Base-by-base conservation (phyloP, 192 early-diverging fungal genomes). In the Backusella sp. region DNA sequence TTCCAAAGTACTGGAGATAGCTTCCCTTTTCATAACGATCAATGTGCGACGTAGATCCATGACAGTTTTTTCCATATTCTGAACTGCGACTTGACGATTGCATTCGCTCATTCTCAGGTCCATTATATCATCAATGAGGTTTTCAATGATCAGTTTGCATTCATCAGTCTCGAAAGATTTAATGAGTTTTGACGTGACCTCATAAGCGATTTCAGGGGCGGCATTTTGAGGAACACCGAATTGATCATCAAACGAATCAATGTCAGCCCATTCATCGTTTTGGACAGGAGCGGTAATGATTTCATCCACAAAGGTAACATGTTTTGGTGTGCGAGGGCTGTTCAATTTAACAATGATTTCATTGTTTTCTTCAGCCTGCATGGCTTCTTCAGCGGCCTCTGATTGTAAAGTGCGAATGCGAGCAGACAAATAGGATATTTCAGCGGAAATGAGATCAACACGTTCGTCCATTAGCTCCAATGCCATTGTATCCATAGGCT, bases 51-150 rank as follows among this genome's bases (percentile, higher is more conserved):
- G 81, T 53, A 90, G 75, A 53, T 90, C 85, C 36, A 77, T 76
- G 2, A 88, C 82, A 0, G 81, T 84, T 53, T 85, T 88, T 74
- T 91, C 89, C 44, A 85, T 80, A 56, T 80, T 84, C 8, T 75
- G 72, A 17, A 86, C 78, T 14, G 84, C 84, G 23, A 86, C 80
- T 30, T 84, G 80, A 1, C 78, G 79, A 32, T 78, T 73, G 21
- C 86, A 84, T 68, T 87, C 88, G 35, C 77, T 77, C 62, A 82
- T 76, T 6, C 88, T 83, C 9, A 91, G 74, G 11, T 78, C 53
- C 66, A 90, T 79, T 59, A 91, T 81, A 74, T 91, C 90, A 65
- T 89, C 84, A 42, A 90, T 79, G 17, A 90, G 67, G 52, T 85
- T 82, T 80, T 91, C 86, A 3, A 85, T 41, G 67, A 91, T 77